Conservation (phyloP, 1,139 yeast species). For the Casaregolazyma lundiana region DNA sequence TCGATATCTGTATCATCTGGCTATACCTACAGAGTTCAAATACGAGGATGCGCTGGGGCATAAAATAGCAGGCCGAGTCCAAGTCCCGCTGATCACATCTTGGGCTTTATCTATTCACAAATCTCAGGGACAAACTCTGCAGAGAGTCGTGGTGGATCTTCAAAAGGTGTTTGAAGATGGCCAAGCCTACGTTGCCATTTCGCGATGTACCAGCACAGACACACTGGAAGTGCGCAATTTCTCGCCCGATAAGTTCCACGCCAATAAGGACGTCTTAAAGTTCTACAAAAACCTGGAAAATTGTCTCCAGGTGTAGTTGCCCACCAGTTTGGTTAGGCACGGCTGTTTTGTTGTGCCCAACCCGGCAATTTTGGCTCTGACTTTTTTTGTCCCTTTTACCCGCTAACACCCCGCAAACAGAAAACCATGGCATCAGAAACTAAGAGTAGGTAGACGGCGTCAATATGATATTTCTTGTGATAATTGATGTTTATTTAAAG, state of each 20-base stretch:
- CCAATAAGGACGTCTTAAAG: constrained; percentile 58
- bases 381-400: background rate
- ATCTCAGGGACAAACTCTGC: constrained; percentile 87
- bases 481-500: background rate
- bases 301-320: background rate
- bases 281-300: constrained; percentile 45
- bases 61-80: constrained; percentile 41
- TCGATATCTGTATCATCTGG: constrained; percentile 5
- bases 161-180: constrained; percentile 73
- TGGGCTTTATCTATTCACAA: constrained; percentile 93
- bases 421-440: constrained; percentile 1
- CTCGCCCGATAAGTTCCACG: constrained; percentile 55
- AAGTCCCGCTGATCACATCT: constrained; percentile 69
- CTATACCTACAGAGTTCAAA: constrained; percentile 6
- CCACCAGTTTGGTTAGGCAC: background rate
- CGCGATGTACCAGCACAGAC: constrained; percentile 78
- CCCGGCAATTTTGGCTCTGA: background rate
- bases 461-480: background rate
- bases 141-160: constrained; percentile 70
- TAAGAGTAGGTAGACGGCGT: constrained; percentile 6
- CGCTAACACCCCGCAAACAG: constrained; percentile 3
- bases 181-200: constrained; percentile 85
- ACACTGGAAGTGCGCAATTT: constrained; percentile 72
- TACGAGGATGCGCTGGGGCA: constrained; percentile 3
- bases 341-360: background rate